A percentile compares a stretch with the other conserved stretches of the same genome.
phyloP scores from a whole-genome alignment of 2,329 filamentous ascomycete species.

The Colletotrichum orchidophilum region DNA sequence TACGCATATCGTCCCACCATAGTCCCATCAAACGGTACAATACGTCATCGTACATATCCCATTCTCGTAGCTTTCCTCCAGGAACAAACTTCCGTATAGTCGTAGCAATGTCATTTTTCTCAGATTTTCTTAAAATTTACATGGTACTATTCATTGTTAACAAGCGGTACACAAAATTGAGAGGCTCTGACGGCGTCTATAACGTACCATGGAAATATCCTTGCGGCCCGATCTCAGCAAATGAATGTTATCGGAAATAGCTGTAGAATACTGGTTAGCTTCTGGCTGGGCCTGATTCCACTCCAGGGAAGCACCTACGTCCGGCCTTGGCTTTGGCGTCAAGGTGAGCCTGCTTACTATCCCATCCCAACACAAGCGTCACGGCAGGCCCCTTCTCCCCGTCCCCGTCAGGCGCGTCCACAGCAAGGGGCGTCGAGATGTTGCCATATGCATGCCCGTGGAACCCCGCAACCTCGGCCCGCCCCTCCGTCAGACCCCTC shows the following conservation, averaged over 20 bases:
- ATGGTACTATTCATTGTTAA: conserved; percentile 28
- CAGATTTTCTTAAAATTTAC: conserved; percentile 29
- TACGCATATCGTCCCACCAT: background rate
- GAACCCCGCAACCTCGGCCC: conserved; percentile 41
- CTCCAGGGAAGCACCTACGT: conserved; percentile 26
- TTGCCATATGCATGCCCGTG: conserved; percentile 45
- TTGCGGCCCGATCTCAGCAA: conserved; percentile 43
- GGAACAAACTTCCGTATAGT: background rate
- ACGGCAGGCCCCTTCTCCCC: conserved; percentile 42
- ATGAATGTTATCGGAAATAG: conserved; percentile 47
- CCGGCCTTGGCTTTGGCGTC: conserved; percentile 38
- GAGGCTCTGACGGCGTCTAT: too few relatives aligned
- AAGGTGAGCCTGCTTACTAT: conserved; percentile 49
- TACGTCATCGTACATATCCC: background rate
- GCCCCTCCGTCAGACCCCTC: conserved; percentile 39
- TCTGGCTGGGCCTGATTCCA: background rate
- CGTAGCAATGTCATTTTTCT: background rate
- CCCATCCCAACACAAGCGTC: conserved; percentile 50
- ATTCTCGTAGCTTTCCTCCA: background rate
- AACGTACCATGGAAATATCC: conserved; percentile 44
- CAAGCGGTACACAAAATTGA: background rate
- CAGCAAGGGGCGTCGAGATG: conserved; percentile 41
- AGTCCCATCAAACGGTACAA: background rate
- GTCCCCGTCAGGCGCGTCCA: conserved; percentile 34
- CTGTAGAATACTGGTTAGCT: conserved; percentile 35